These are phyloP conservation scores for Ophidiomyces ophidiicola DNA, from an alignment of 2,329 filamentous ascomycete genomes.

Conservation along the genomic window DNA sequence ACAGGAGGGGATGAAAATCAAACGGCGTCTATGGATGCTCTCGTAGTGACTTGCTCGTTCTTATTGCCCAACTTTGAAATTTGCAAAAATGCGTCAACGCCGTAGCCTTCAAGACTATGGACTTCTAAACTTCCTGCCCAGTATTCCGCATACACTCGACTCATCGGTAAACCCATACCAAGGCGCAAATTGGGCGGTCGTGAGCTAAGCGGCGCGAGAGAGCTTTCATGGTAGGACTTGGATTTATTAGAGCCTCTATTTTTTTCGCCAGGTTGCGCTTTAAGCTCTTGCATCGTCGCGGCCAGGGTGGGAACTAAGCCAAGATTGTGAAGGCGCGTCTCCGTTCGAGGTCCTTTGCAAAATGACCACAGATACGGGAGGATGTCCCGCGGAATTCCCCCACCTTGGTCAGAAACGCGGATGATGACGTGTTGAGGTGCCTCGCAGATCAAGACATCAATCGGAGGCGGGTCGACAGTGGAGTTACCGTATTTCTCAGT, in stretches of 20 bases:
- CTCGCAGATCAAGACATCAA: constrained; percentile 90
- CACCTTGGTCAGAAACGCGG: constrained; percentile 86
- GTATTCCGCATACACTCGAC: constrained; percentile 90
- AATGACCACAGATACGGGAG: constrained; percentile 94
- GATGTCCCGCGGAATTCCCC: constrained; percentile 74
- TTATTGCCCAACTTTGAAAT: constrained; percentile 96
- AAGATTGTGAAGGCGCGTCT: constrained; percentile 70
- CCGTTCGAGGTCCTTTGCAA: constrained; percentile 73
- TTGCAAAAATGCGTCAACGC: constrained; percentile 88
- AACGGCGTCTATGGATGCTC: constrained; percentile 66
- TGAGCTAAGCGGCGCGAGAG: constrained; percentile 65
- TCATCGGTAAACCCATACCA: constrained; percentile 87
- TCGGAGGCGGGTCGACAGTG: constrained; percentile 53
- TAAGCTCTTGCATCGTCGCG: constrained; percentile 82
- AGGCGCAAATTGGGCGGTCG: constrained; percentile 76
- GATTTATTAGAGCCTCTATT: constrained; percentile 13
- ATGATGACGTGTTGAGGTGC: constrained; percentile 91
- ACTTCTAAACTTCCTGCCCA: constrained; percentile 89
- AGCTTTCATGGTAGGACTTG: constrained; percentile 43
- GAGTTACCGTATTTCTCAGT: constrained; percentile 56
- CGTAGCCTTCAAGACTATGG: constrained; percentile 89
- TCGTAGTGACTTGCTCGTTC: constrained; percentile 78
- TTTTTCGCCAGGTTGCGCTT: constrained; percentile 23
- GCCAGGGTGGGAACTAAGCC: constrained; percentile 79
- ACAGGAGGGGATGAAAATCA: constrained; percentile 28